Base-by-base conservation (phyloP, 768 basidiomycete genomes). In the Steccherinum ochraceum region DNA sequence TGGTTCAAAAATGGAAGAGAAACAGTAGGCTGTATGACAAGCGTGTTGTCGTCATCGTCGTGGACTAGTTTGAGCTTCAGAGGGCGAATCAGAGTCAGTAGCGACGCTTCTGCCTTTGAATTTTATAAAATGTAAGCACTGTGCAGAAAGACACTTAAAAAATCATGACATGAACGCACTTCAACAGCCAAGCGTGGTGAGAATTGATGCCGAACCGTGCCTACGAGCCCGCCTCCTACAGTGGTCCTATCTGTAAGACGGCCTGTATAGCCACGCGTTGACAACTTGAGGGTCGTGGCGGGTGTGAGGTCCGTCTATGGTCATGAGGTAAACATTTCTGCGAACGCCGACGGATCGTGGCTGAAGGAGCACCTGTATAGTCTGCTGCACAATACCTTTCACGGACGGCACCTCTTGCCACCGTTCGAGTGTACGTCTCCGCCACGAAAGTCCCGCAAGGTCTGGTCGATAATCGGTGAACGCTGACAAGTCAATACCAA, bases 141-240 rank as follows among this genome's bases (percentile, higher is more conserved):
- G n/a, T n/a, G n/a, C n/a, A n/a, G n/a, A n/a, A n/a, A n/a, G n/a
- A n/a, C n/a, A n/a, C n/a, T n/a, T n/a, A n/a, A 5, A 40, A 18
- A 40, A 27, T 4, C 43, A 19, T 26, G 18, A 47, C 20, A n/a
- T n/a, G 16, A 12, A 45, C 61, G 2, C 5, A 72, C 72, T 61
- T 75, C 69, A 20, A 72, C 62, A 56, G 63, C 70, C 27, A 76
- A 56, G 39, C 79, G 77, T 12, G 88, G 86, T 24, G 87, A 88
- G 60, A 80, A 81, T 58, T 89, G 86, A 64, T 92, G 85, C 51
- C 77, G 79, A 45, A 93, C 65, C 2, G 89, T 89, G 30, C 86
- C 88, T 21, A 80, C 61, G 35, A 93, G 24, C n/a, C 48, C 51
- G 20, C 44, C 25, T 5, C 51, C 50, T 3, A 13, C 25, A 50